These are phyloP conservation scores for Ophiostoma himal-ulmi DNA, from an alignment of 2,329 filamentous ascomycete species.

Conservation along the genomic window DNA sequence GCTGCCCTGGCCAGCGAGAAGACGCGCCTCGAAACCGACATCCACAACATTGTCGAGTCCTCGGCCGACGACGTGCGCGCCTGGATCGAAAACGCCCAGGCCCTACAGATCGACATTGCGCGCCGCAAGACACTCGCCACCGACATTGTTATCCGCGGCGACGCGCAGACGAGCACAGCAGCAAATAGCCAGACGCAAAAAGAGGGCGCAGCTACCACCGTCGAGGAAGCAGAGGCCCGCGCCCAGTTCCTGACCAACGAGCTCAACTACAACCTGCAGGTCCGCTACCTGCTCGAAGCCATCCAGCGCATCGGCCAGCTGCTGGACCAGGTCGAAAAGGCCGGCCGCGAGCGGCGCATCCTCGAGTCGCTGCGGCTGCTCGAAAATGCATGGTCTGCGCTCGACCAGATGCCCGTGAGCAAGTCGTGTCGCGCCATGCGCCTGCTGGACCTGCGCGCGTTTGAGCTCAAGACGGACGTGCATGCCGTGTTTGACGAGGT, in stretches of 20 bases:
- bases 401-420: constrained; percentile 55
- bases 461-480: constrained; percentile 60
- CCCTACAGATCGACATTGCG: constrained; percentile 78
- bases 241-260: constrained; percentile 54
- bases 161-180: constrained; percentile 43
- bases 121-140: constrained; percentile 71
- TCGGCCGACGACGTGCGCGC: constrained; percentile 73
- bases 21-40: constrained; percentile 51
- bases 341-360: constrained; percentile 49
- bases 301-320: constrained; percentile 56
- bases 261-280: constrained; percentile 53
- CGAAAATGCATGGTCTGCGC: constrained; percentile 53
- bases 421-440: constrained; percentile 57
- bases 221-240: constrained; percentile 47
- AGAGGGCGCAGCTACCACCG: not conserved
- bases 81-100: constrained; percentile 81
- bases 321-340: constrained; percentile 55
- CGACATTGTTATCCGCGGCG: constrained; percentile 72
- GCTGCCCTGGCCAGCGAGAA: constrained; percentile 40
- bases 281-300: constrained; percentile 45
- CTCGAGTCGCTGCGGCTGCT: constrained; percentile 53
- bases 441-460: constrained; percentile 59
- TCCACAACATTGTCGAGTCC: constrained; percentile 69
- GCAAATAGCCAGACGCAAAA: constrained; percentile 43
- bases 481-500: constrained; percentile 59